A percentile compares a stretch with the other conserved stretches of the same genome.
phyloP scores from a whole-genome alignment of 768 basidiomycete genomes.

The Leccinum disarticulatum region DNA sequence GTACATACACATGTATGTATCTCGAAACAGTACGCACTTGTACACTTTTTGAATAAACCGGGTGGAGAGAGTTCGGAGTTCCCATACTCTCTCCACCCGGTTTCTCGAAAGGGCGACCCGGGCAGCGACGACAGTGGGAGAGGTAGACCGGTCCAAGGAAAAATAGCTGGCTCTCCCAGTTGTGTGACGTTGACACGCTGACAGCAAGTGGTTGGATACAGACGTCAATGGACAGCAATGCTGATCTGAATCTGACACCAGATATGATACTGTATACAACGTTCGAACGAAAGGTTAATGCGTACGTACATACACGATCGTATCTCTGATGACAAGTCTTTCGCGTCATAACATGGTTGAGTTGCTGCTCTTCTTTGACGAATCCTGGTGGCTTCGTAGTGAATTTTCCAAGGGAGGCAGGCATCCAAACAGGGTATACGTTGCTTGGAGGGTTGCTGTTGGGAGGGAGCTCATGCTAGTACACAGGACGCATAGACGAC shows the following conservation, averaged over 20 bases:
- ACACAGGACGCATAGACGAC: background rate
- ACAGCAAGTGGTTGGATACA: background rate
- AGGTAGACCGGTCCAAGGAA: background rate
- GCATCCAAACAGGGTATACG: background rate
- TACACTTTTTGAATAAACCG: background rate
- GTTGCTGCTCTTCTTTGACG: background rate
- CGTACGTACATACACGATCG: background rate
- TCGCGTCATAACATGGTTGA: background rate
- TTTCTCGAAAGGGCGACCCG: background rate
- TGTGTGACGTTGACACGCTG: background rate
- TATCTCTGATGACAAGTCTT: background rate
- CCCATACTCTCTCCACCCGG: too few species aligned
- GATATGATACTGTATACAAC: background rate
- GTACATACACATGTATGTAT: background rate
- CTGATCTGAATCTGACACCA: background rate
- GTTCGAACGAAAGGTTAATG: background rate
- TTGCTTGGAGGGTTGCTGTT: too few species aligned
- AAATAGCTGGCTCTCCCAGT: background rate
- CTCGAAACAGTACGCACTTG: background rate
- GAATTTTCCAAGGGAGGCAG: background rate
- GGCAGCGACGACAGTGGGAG: background rate
- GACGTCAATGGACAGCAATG: background rate
- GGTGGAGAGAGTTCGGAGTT: background rate
- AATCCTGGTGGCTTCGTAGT: background rate
- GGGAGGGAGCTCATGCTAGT: background rate